Percentiles rank a stretch among this genome's conserved stretches.
phyloP scores from a whole-genome alignment of 2,329 filamentous ascomycete genomes.

The Curvularia lunata region DNA sequence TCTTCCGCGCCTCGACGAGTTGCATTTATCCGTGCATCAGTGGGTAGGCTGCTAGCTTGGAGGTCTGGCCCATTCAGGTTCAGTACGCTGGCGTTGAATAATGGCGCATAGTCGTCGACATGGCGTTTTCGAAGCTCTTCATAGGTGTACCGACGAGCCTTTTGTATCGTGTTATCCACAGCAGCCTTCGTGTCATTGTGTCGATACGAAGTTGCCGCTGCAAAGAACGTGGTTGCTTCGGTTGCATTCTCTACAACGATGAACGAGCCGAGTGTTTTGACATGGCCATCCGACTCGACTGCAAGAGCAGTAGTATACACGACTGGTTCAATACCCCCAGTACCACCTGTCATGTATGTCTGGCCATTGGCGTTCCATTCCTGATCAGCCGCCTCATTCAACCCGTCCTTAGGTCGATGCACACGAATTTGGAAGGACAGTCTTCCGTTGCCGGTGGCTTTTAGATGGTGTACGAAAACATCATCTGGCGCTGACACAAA shows the following conservation, averaged over 20 bases:
- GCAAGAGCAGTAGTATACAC: slow-evolving; percentile 9
- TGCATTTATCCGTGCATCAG: slow-evolving; percentile 8
- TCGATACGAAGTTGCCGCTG: slow-evolving; percentile 52
- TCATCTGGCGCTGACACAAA: slow-evolving; percentile 13
- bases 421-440: slow-evolving; percentile 13
- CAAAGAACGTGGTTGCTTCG: slow-evolving; percentile 48
- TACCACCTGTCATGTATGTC: slow-evolving; percentile 12
- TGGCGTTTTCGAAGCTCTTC: slow-evolving; percentile 39
- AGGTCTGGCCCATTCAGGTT: neutral
- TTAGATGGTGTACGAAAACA: slow-evolving; percentile 18
- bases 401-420: slow-evolving; percentile 10
- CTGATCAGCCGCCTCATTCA: slow-evolving; percentile 9
- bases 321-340: slow-evolving; percentile 7
- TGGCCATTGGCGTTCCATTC: slow-evolving; percentile 8
- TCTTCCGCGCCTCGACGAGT: slow-evolving; percentile 14
- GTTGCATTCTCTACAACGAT: slow-evolving; percentile 36
- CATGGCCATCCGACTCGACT: slow-evolving; percentile 8
- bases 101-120: slow-evolving; percentile 38
- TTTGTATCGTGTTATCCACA: slow-evolving; percentile 33
- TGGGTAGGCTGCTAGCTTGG: slow-evolving; percentile 6
- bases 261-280: slow-evolving; percentile 9
- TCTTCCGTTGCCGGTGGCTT: slow-evolving; percentile 2
- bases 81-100: slow-evolving; percentile 16
- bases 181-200: slow-evolving; percentile 32
- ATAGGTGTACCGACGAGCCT: slow-evolving; percentile 25